Conservation (phyloP, 768 basidiomycete genomes). For the Cubamyces lactineus region DNA sequence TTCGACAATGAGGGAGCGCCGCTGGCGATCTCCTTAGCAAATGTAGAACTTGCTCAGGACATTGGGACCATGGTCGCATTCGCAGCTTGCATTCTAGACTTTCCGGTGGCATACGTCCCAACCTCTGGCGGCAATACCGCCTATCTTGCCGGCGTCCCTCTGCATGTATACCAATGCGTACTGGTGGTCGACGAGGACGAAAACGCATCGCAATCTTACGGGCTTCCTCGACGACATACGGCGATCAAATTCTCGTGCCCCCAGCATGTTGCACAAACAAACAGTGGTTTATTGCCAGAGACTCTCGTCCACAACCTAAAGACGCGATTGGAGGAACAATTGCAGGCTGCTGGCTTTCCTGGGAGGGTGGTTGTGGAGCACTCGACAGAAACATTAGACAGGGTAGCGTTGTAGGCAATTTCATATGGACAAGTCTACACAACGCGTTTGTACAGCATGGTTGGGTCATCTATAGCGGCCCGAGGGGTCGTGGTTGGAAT, state of each 20-base stretch:
- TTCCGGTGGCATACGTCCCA: conserved; percentile 60
- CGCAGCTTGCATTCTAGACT: conserved; percentile 63
- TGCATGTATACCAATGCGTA: conserved; percentile 56
- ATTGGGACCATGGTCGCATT: conserved; percentile 48
- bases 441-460: neutral
- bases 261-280: conserved; percentile 24
- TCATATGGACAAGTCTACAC: neutral
- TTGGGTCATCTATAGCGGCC: neutral
- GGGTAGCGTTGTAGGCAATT: conserved; percentile 49
- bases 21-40: neutral
- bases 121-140: conserved; percentile 29
- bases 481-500: too few species aligned
- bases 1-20: neutral
- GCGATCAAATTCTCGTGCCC: conserved; percentile 66
- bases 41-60: neutral
- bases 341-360: conserved; percentile 31
- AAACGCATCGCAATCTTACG: neutral
- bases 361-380: conserved; percentile 37
- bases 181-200: conserved; percentile 26
- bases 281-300: conserved; percentile 24
- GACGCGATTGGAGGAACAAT: conserved; percentile 39
- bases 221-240: conserved; percentile 33
- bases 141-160: conserved; percentile 49
- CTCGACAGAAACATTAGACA: conserved; percentile 43
- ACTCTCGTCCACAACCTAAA: conserved; percentile 38